These are phyloP conservation scores for Carex myosuroides DNA, from an alignment of 176 grass and related monocot genomes.

Conservation along the genomic window DNA sequence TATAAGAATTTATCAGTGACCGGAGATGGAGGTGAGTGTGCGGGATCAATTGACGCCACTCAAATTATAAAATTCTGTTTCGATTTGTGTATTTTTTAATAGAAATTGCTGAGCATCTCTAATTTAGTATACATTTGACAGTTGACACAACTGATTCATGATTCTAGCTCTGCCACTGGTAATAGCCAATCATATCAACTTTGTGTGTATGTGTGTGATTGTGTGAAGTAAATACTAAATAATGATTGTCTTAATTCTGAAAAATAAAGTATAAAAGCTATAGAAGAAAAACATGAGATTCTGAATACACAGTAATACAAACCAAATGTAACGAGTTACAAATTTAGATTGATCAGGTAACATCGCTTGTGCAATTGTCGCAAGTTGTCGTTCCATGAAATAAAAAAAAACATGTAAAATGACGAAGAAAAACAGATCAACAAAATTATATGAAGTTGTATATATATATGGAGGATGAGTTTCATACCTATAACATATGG, in stretches of 20 bases:
- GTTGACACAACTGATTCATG: too few relatives aligned
- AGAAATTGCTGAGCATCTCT: too few relatives aligned
- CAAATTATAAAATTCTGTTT: too few relatives aligned
- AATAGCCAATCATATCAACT: not conserved
- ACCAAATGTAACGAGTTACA: not conserved
- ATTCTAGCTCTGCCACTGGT: too few relatives aligned
- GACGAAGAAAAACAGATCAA: not conserved
- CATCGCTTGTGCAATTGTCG: not conserved
- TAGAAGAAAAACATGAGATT: not conserved
- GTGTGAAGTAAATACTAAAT: not conserved
- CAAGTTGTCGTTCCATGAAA: not conserved
- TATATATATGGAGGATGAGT: not conserved
- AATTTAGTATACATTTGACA: too few relatives aligned
- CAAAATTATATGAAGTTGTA: not conserved
- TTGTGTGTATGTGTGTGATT: not conserved
- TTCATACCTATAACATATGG: slow-evolving; percentile 67
- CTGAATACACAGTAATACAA: not conserved
- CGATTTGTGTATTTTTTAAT: too few relatives aligned
- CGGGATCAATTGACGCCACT: too few relatives aligned
- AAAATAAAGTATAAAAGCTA: not conserved
- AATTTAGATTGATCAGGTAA: not conserved
- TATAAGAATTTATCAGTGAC: too few relatives aligned
- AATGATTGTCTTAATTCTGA: not conserved
- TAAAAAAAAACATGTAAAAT: not conserved
- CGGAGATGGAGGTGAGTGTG: too few relatives aligned